Evolutionary conservation across 371 early-diverging fungal species (phyloP).

Genomic region (Circinella minor): DNA sequence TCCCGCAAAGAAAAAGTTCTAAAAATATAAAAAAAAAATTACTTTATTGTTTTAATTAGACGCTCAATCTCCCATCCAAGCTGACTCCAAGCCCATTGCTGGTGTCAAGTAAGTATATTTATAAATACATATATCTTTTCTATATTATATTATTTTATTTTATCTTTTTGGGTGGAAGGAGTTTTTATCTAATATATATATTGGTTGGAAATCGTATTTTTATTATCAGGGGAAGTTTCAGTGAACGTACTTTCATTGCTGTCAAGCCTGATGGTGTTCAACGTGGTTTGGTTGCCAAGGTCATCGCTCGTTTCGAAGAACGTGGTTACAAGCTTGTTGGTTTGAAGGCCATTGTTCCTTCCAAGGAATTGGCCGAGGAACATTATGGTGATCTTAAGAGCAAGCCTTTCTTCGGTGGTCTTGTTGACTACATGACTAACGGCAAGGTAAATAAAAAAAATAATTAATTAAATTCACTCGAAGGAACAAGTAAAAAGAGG

Average conservation of each 20-base stretch:
- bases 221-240: constrained; percentile 51
- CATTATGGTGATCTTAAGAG: constrained; percentile 89
- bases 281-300: constrained; percentile 84
- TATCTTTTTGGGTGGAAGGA: no score
- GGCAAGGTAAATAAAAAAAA: constrained; percentile 24
- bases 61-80: constrained; percentile 38
- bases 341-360: constrained; percentile 60
- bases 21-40: no score
- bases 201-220: not conserved
- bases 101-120: constrained; percentile 57
- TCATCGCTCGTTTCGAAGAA: constrained; percentile 84
- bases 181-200: not conserved
- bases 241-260: constrained; percentile 85
- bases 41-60: constrained; percentile 12
- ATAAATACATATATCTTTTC: not conserved
- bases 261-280: constrained; percentile 82
- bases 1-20: no score
- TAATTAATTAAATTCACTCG: no score
- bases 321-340: constrained; percentile 73
- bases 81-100: constrained; percentile 63
- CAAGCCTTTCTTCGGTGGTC: constrained; percentile 89
- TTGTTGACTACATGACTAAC: constrained; percentile 78
- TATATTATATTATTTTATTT: no score
- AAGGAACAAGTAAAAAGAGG: no score
- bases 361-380: constrained; percentile 74